Base-by-base conservation (phyloP, 2,329 filamentous ascomycete species). In the Epichloe scottii region DNA sequence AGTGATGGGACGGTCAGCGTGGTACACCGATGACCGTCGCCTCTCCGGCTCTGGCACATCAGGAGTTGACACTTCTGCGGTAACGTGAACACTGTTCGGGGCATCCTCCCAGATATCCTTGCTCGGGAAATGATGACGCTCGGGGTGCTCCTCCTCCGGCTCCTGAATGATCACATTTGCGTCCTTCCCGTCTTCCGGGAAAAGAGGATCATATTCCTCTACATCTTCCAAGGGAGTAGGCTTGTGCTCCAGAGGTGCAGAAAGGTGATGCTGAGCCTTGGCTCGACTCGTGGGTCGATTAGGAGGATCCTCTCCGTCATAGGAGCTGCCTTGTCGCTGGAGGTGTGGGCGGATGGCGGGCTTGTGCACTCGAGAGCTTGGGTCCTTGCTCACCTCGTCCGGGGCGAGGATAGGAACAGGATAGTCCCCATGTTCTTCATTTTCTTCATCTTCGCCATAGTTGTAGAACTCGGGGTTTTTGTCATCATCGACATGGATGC, bases 71-170 rank as follows among this genome's bases (percentile, higher is more conserved):
- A 97, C 91, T 53, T 87, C 89, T 3, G 90, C 83, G 35, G 80
- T 84, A 61, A 78, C 81, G 61, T 93, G 82, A 49, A 88, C 75
- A 67, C 89, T 95, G 62, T 83, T 85, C 4, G 94, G 93, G 0
- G 89, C 85, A 65, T 98, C 94, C 70, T 98, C 93, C 93, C 93
- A 98, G 40, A 97, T 81, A 64, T 98, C 93, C 65, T 90, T 86
- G 66, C 90, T 96, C 1, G 93, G 93, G 68, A 98, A 98, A 55
- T 78, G 68, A 54, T 85, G 84, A 56, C 81, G 79, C 54, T 76
- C 71, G 56, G 80, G 74, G 56, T 75, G 75, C 48, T 74, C 70
- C 23, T 64, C 63, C 41, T 65, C 63, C 45, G 62, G 51, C 39
- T 69, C 60, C 38, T 54, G 46, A 14, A 52, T 43, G 10, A 45